phyloP scores from a whole-genome alignment of 2,329 filamentous ascomycete genomes.

The Biscogniauxia mediterranea region DNA sequence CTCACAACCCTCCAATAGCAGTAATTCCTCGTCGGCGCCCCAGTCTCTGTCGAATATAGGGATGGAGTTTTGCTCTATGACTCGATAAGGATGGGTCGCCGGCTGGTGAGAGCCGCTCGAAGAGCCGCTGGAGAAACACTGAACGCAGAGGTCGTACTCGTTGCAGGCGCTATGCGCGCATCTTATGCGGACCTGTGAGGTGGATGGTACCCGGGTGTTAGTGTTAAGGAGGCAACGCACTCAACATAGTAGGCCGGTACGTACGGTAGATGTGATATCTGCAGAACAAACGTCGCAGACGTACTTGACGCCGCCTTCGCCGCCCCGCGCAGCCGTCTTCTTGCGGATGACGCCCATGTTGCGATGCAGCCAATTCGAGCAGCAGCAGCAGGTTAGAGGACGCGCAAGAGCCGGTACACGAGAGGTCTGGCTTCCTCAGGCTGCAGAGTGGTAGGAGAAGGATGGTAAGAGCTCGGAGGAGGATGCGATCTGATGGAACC shows the following conservation, averaged over 20 bases:
- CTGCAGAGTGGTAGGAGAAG: no score
- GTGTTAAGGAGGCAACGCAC: constrained; percentile 4
- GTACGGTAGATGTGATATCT: constrained; percentile 93
- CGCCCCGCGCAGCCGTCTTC: constrained; percentile 82
- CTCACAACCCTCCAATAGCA: constrained; percentile 89
- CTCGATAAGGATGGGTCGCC: constrained; percentile 79
- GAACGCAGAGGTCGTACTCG: constrained; percentile 96
- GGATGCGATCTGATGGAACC: background rate
- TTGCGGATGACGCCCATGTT: constrained; percentile 93
- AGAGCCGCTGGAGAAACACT: constrained; percentile 84
- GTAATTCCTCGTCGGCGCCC: constrained; percentile 95
- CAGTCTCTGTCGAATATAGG: constrained; percentile 93
- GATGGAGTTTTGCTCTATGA: constrained; percentile 98
- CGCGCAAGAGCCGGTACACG: no score
- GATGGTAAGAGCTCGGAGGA: background rate
- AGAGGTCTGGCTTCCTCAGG: no score
- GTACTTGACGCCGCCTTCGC: constrained; percentile 89
- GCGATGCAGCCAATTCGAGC: constrained; percentile 15
- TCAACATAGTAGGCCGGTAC: constrained; percentile 33
- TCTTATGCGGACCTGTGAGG: constrained; percentile 78
- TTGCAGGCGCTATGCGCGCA: constrained; percentile 81
- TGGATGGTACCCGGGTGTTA: background rate
- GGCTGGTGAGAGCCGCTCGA: constrained; percentile 83
- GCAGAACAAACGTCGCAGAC: constrained; percentile 96
- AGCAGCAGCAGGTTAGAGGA: background rate